Base-by-base conservation (phyloP, 2,329 filamentous ascomycete species). In the Xylariaceae sp. region DNA sequence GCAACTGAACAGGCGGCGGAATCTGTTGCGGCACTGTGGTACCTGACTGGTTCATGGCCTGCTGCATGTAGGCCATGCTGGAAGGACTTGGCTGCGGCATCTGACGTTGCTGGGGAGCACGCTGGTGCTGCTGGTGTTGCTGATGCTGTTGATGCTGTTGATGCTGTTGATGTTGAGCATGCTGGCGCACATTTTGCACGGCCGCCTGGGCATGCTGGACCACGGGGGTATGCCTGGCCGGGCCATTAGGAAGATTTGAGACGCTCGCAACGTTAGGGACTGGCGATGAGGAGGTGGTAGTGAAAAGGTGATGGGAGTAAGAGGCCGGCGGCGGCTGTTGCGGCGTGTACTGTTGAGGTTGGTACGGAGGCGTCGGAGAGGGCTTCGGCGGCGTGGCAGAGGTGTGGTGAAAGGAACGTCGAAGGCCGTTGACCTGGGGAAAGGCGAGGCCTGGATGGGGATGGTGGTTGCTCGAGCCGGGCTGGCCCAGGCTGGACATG, bases 231-330 rank as follows among this genome's bases (percentile, higher is more conserved):
- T 73, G 39, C 65, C 71, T 57, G 70, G 75, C 69, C 55, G 76
- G 71, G 39, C 75, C 70, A 58, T 75, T 75, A 49, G 77, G 69
- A 47, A 77, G 67, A 58, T 76, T 76, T 59, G 72, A 66, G 47
- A 77, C 70, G 64, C 73, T 76, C 54, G 71, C 65, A 47, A 80
- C 70, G 56, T 69, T 76, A 51, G 68, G 65, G 22, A 75, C 72
- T 60, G 69, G 75, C 62, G 69, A 77, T 41, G 75, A 66, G 18
- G 71, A 70, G 18, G 75, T 66, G 42, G 68, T 71, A 60, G 71
- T 66, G 66, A 80, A 82, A 53, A 82, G 68, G 55, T 79, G 76
- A 56, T 78, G 77, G 17, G 75, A 65, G 55, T 80, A 81, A 17
- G 70, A 60, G 51, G 68, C 68, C 52, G 73, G 71, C 14, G 73